Evolutionary conservation across 169 alveolate species (phyloP), one percentile per base, ranked within the genome.

Genomic region (Babesia ovata): DNA sequence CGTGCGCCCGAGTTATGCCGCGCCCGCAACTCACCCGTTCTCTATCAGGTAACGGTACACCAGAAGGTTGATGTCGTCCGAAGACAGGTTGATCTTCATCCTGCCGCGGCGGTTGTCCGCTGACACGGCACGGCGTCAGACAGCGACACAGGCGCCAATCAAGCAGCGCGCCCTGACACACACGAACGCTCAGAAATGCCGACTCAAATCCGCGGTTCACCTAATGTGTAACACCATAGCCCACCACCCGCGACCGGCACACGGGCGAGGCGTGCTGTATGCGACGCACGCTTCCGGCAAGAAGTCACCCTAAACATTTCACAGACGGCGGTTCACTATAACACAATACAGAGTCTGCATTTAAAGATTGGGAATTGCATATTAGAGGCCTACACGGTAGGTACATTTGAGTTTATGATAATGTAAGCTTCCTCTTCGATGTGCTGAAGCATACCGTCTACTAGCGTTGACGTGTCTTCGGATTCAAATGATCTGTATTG

Each of bases 1-100:
- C n/a, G 24, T 6, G 24, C 50, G 14, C 11, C 17, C 39, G 29
- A 13, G 10, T 17, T 62, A 7, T 13, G 21, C 24, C 4, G 57
- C 53, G 44, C 16, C 46, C 21, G 11, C 6, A 14, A 69, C 74
- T 49, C 81, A 93, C 79, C 97, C 97, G 70, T 92, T 92, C 84
- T 93, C 97, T 33, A 93, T 81, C 78, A 93, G 70, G 67, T 93
- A 93, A 24, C 97, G 91, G 78, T 93, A 92, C 24, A 93, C 88
- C 79, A 92, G 67, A 65, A 93, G 79, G 79, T 93, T 93, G 52
- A 93, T 93, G 73, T 93, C 97, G 79, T 93, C 97, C 28, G 96
- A 91, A 24, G 96, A 72, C 70, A 93, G 70, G 67, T 91, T 92
- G 57, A 93, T 77, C 91, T 92, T 90, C 97, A 93, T 93, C 79